Evolutionary conservation across 2,329 filamentous ascomycete species (phyloP), one percentile per base, ranked within the genome.

Genomic region (Blastomyces percursus): DNA sequence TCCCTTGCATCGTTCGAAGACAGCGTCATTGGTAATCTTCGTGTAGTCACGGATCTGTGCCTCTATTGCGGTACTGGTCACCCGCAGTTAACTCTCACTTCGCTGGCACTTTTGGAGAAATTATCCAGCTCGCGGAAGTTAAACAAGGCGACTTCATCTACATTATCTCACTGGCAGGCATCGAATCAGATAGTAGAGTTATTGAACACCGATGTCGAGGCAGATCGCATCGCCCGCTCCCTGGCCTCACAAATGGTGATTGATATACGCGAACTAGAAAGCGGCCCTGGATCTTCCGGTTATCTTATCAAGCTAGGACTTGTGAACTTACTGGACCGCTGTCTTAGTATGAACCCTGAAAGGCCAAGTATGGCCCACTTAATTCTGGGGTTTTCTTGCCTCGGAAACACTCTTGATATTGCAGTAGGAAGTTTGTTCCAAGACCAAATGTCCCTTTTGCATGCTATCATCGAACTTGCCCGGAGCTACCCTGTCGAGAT

Each of bases 1-100:
- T 86, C 90, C 0, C 89, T 93, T 67, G 82, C 88, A n/a, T 92
- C 89, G 0, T 93, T 99, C 69, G 93, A 97, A 72, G 95, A 99
- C 70, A 91, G 90, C 8, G 80, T 99, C 24, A 81, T 96, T 48
- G 91, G 87, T 63, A 88, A 94, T 69, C 78, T 99, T 35, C 81
- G 83, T 51, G 78, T 96, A 7, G 84, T 97, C 50, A 86, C 91
- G 3, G 87, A 94, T 67, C 79, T 99, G 30, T 92, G 92, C 38
- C 83, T 90, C 40, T 96, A 94, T 73, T 93, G 91, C 68, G 89
- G 91, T 16, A 87, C 92, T 61, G 89, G 89, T 0, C 90, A 96
- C 69, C 84, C 90, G 44, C 84, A 88, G 16, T 79, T 99, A 61
- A 90, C 90, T 0, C 80, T 96, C 64, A 86, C 86, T 16, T 93